Percentiles rank a stretch among this genome's conserved stretches.
These are phyloP conservation scores for Monosporozyma servazzii DNA, from an alignment of 805 yeast genomes.

Conservation along the genomic window DNA sequence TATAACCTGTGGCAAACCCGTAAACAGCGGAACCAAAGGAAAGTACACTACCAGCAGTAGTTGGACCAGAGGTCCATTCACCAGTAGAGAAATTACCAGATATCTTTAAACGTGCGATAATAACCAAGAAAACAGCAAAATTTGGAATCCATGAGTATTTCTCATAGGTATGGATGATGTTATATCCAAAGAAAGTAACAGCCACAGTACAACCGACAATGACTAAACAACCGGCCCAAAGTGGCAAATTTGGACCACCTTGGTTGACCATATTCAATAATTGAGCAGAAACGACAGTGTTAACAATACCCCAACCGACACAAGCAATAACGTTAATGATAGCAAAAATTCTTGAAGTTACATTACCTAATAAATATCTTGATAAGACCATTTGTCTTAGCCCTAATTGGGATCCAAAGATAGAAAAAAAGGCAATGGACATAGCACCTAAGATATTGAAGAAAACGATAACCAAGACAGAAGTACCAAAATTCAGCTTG, in stretches of 20 bases:
- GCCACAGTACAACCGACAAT: constrained; percentile 57
- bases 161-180: constrained; percentile 71
- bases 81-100: constrained; percentile 56
- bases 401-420: constrained; percentile 77
- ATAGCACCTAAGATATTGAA: constrained; percentile 64
- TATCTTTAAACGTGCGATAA: constrained; percentile 67
- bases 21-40: constrained; percentile 76
- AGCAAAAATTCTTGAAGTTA: constrained; percentile 67
- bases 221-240: constrained; percentile 85
- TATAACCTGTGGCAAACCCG: constrained; percentile 93
- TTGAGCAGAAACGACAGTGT: constrained; percentile 84
- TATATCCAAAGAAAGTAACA: constrained; percentile 81
- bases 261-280: constrained; percentile 66
- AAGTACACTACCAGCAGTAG: constrained; percentile 67
- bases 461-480: constrained; percentile 57
- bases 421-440: constrained; percentile 76
- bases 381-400: constrained; percentile 81
- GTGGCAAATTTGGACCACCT: constrained; percentile 49
- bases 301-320: constrained; percentile 93
- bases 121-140: constrained; percentile 58
- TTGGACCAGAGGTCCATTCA: constrained; percentile 41
- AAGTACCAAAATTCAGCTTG: constrained; percentile 65
- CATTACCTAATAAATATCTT: constrained; percentile 67
- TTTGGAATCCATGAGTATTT: constrained; percentile 87
- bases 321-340: constrained; percentile 73